Conservation (phyloP, 2,329 filamentous ascomycete species). For the Grosmannia huntii region DNA sequence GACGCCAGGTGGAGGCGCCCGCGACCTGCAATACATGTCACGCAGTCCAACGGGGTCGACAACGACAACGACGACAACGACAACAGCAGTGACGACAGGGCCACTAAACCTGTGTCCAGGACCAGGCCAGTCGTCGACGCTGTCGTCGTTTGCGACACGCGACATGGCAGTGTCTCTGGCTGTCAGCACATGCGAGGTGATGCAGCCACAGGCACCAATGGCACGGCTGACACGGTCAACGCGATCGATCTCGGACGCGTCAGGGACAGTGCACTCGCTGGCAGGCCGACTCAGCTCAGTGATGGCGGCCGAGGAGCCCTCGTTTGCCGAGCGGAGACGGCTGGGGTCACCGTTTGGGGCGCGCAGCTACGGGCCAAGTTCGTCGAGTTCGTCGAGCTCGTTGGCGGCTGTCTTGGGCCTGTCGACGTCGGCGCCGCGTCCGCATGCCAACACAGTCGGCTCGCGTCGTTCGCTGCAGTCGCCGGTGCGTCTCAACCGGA, state of each 20-base stretch:
- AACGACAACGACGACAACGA: slow-evolving; percentile 11
- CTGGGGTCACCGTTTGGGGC: slow-evolving; percentile 44
- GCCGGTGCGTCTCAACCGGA: slow-evolving; percentile 39
- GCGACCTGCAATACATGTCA: slow-evolving; percentile 33
- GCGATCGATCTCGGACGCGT: background rate
- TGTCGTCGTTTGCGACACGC: slow-evolving; percentile 39
- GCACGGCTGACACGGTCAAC: slow-evolving; percentile 40
- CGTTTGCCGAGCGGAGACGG: slow-evolving; percentile 21
- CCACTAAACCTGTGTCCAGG: background rate
- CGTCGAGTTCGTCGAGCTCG: slow-evolving; percentile 41
- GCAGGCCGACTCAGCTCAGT: slow-evolving; percentile 4
- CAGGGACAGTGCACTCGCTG: background rate
- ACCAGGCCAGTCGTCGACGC: slow-evolving; percentile 9
- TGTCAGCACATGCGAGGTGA: slow-evolving; percentile 49
- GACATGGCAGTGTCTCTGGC: slow-evolving; percentile 52
- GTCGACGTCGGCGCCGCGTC: slow-evolving; percentile 22
- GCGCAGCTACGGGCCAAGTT: slow-evolving; percentile 49
- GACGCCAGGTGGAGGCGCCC: slow-evolving; percentile 25
- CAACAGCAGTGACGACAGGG: slow-evolving; percentile 25
- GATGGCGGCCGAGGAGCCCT: slow-evolving; percentile 14
- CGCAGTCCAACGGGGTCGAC: slow-evolving; percentile 39
- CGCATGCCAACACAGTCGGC: slow-evolving; percentile 17
- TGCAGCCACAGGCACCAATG: slow-evolving; percentile 49
- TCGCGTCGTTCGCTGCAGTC: slow-evolving; percentile 38
- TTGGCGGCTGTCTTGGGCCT: slow-evolving; percentile 27